These are phyloP conservation scores for Endocladia muricata DNA, from an alignment of 31 red algal genomes.

Conservation along the genomic window DNA sequence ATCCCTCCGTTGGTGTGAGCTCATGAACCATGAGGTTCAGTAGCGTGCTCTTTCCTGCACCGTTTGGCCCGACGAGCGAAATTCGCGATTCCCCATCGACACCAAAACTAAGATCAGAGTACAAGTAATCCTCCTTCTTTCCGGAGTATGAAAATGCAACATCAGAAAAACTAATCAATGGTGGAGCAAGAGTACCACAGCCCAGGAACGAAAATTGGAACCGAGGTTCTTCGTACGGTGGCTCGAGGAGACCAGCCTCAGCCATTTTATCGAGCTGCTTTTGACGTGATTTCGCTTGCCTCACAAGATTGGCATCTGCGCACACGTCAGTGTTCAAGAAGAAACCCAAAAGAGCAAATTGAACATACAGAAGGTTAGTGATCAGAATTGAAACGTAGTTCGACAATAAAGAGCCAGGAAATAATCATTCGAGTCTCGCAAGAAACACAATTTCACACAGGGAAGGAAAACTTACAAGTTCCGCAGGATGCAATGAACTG, in stretches of 20 bases:
- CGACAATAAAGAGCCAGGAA: no score
- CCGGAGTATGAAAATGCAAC: conserved; percentile 88
- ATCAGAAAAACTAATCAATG: conserved; percentile 81
- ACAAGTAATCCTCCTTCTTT: conserved; percentile 78
- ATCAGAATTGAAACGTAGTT: no score
- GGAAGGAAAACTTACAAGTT: conserved; percentile 56
- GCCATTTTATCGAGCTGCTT: conserved; percentile 94
- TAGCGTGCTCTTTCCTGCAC: conserved; percentile 91
- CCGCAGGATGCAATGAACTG: conserved; percentile 88
- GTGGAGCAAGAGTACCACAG: conserved; percentile 69
- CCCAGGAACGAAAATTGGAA: conserved; percentile 82
- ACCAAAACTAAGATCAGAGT: conserved; percentile 86
- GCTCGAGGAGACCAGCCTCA: conserved; percentile 73
- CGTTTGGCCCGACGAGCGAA: conserved; percentile 92
- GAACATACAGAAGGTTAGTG: not conserved
- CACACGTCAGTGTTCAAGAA: not conserved
- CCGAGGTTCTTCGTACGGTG: conserved; percentile 58
- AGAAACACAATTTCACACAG: no score
- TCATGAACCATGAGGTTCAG: conserved; percentile 91
- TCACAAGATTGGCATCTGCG: conserved; percentile 70
- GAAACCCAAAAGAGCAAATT: not conserved
- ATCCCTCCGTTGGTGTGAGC: conserved; percentile 65
- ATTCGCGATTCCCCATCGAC: conserved; percentile 89
- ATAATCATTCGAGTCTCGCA: no score
- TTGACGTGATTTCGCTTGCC: conserved; percentile 87